Evolutionary conservation across 441 rosid species (phyloP), one percentile per base, ranked within the genome.

Genomic region (Eruca vesicaria): DNA sequence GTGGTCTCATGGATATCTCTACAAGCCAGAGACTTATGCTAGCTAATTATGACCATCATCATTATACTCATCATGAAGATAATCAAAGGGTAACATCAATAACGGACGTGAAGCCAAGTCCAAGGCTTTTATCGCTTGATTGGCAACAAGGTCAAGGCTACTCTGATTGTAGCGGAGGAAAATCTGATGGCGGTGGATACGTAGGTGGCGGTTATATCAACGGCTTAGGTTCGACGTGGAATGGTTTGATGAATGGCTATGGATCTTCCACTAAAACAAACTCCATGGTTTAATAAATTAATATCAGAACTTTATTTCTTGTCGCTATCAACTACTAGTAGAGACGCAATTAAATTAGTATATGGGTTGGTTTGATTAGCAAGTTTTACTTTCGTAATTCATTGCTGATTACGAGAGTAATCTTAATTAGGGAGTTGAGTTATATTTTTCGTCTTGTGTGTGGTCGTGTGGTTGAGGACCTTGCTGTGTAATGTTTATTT

Each of bases 121-220:
- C 94, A 11, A 87, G 86, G 82, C 76, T 88, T 50, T 75, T 91
- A 78, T 84, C 98, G 33, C 92, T 88, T 38, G 96, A 93, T 18
- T 90, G 97, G 96, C 96, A 88, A 74, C 81, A 78, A 63, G 90
- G 87, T 76, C 97, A 93, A 69, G 83, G 86, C 7, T 88, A 86
- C 72, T 79, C 92, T 6, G 86, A 85, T 35, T 67, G 71, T 64
- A 57, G 62, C 56, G 41, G 41, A 61, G 81, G 70, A 61, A 78
- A 61, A 77, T n/a, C 63, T 59, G 77, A 78, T 52, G 73, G 60
- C 38, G 78, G 65, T 52, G 76, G 68, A 35, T 66, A 71, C 7
- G 64, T 72, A 9, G 63, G 68, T 36, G 66, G 74, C 18, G 86
- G 96, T 16, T 86, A 84, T 80, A 62, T 86, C 43, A 90, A 79